Conservation (phyloP, 495 filamentous ascomycete genomes). For the Lasiosphaeris hirsuta region DNA sequence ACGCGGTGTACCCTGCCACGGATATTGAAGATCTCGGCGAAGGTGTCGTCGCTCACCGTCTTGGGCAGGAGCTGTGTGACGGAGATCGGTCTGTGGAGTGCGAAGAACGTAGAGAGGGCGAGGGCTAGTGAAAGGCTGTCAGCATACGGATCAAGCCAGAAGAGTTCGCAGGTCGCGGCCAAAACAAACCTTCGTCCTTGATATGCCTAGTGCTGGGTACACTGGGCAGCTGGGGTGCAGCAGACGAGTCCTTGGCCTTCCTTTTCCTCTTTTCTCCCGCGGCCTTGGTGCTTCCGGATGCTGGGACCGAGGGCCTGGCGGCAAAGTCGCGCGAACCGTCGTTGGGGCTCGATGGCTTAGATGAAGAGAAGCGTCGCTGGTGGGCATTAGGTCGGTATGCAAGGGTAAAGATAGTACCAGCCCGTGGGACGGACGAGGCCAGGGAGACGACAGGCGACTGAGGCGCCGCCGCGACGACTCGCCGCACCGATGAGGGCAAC, state of each 20-base stretch:
- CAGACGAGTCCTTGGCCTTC: conserved; percentile 39
- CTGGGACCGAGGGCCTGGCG: conserved; percentile 40
- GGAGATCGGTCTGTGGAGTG: conserved; percentile 90
- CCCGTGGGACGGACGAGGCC: conserved; percentile 32
- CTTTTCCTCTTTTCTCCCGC: conserved; percentile 46
- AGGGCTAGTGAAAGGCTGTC: conserved; percentile 56
- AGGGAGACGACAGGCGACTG: conserved; percentile 41
- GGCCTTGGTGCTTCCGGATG: conserved; percentile 35
- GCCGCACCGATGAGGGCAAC: conserved; percentile 52
- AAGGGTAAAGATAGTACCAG: conserved; percentile 34
- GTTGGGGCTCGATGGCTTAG: conserved; percentile 54
- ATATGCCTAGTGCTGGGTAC: conserved; percentile 82
- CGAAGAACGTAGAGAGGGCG: conserved; percentile 88
- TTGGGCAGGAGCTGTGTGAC: conserved; percentile 76
- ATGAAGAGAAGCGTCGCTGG: conserved; percentile 54
- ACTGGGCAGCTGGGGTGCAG: conserved; percentile 59
- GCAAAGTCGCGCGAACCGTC: conserved; percentile 47
- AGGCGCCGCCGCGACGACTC: conserved; percentile 41
- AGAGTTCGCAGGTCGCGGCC: background rate
- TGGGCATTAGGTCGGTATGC: conserved; percentile 35
- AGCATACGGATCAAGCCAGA: background rate
- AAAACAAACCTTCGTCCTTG: conserved; percentile 62
- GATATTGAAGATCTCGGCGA: conserved; percentile 73
- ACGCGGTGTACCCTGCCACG: conserved; percentile 49
- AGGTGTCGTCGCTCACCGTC: conserved; percentile 64